Evolutionary conservation across 2,329 filamentous ascomycete genomes (phyloP).

Genomic region (Mycosphaerella sp.): DNA sequence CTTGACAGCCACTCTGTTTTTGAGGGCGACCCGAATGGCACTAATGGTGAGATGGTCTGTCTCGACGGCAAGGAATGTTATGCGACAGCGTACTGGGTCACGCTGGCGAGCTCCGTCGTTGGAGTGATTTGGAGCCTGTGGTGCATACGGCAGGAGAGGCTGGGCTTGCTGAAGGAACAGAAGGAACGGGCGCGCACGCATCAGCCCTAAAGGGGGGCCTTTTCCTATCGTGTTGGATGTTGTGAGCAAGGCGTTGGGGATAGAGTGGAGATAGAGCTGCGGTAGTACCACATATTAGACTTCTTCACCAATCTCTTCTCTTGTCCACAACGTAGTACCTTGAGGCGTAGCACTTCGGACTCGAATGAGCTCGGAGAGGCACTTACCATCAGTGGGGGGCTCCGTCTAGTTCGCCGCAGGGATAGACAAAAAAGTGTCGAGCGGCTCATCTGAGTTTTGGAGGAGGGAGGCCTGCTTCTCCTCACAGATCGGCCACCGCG

Average conservation of each 20-base stretch:
- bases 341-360: no score
- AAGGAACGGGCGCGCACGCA: conserved; percentile 13
- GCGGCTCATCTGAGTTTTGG: no score
- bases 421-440: no score
- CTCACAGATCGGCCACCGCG: neutral
- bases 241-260: conserved; percentile 4
- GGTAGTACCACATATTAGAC: neutral
- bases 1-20: conserved; percentile 74
- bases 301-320: neutral
- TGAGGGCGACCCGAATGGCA: conserved; percentile 47
- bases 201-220: conserved; percentile 14
- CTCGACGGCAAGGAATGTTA: conserved; percentile 75
- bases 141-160: conserved; percentile 49
- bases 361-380: no score
- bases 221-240: neutral
- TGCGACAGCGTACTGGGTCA: conserved; percentile 70
- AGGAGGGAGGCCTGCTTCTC: neutral
- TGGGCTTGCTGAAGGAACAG: conserved; percentile 19
- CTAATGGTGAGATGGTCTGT: conserved; percentile 57
- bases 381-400: no score
- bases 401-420: no score
- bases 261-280: neutral
- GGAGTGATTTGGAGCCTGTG: conserved; percentile 65
- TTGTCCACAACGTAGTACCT: no score
- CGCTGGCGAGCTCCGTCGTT: conserved; percentile 62